Evolutionary conservation across 768 basidiomycete genomes (phyloP).

Genomic region (Tulasnella sp.): DNA sequence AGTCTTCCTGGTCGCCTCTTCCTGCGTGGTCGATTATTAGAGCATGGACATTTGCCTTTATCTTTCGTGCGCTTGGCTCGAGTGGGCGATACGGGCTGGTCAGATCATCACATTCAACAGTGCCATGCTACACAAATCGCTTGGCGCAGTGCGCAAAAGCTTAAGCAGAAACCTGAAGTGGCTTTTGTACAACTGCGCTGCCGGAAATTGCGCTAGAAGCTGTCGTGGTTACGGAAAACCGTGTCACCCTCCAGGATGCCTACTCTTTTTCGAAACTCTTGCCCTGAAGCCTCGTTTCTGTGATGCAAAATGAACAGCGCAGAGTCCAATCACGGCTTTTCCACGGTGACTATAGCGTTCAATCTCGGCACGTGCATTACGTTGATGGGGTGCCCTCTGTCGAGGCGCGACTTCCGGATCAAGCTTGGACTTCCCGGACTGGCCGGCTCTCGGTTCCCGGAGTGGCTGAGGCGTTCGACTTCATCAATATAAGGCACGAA

Average conservation of each 20-base stretch:
- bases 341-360: background rate
- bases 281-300: constrained; percentile 8
- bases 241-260: background rate
- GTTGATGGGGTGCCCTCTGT: background rate
- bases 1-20: background rate
- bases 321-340: background rate
- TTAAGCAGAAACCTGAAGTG: background rate
- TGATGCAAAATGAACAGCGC: background rate
- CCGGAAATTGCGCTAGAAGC: background rate
- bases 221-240: background rate
- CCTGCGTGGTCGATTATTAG: background rate
- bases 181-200: background rate
- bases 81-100: constrained; percentile 7
- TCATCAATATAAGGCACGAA: background rate
- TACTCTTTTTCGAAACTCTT: background rate
- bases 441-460: background rate
- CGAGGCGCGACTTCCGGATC: background rate
- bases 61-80: background rate
- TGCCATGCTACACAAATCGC: background rate
- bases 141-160: background rate
- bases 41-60: background rate
- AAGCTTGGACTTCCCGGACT: background rate
- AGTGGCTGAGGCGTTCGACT: background rate
- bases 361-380: background rate
- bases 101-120: background rate